Conservation (phyloP, 2,329 filamentous ascomycete species). For the Pleomassaria siparia region DNA sequence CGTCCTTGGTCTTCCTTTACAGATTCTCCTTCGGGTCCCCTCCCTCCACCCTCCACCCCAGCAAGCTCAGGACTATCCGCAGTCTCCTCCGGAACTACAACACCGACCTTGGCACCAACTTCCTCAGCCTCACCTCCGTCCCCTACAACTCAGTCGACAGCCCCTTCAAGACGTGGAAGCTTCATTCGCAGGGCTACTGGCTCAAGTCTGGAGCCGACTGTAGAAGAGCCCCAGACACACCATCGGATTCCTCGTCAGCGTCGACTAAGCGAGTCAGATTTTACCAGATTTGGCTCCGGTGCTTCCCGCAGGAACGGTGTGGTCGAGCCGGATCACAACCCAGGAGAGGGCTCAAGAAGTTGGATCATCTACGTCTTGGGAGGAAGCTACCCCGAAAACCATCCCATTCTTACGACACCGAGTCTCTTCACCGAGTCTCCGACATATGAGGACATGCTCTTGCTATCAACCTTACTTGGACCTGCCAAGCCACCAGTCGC, state of each 20-base stretch:
- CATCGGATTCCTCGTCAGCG: slow-evolving; percentile 53
- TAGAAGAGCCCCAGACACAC: slow-evolving; percentile 41
- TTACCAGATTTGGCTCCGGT: slow-evolving; percentile 63
- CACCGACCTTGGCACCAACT: slow-evolving; percentile 41
- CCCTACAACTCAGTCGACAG: slow-evolving; percentile 37
- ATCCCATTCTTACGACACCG: slow-evolving; percentile 69
- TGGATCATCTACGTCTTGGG: slow-evolving; percentile 74
- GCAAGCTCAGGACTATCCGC: slow-evolving; percentile 60
- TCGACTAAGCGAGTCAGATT: slow-evolving; percentile 62
- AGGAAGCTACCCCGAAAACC: slow-evolving; percentile 69
- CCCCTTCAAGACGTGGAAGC: slow-evolving; percentile 43
- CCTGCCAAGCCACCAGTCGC: slow-evolving; percentile 70
- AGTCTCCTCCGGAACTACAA: slow-evolving; percentile 55
- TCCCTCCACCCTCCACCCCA: slow-evolving; percentile 65
- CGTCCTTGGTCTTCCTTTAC: slow-evolving; percentile 49
- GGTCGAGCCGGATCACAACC: slow-evolving; percentile 58
- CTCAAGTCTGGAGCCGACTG: slow-evolving; percentile 46
- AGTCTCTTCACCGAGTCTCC: slow-evolving; percentile 71
- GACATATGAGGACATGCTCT: slow-evolving; percentile 72
- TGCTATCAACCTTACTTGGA: slow-evolving; percentile 66
- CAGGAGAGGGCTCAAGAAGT: slow-evolving; percentile 61
- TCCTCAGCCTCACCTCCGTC: slow-evolving; percentile 34
- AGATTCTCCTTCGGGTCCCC: slow-evolving; percentile 60
- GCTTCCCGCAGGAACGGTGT: slow-evolving; percentile 65
- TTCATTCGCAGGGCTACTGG: slow-evolving; percentile 44